Evolutionary conservation across 2,329 filamentous ascomycete species (phyloP).

Genomic region (Hypoxylon sp.): DNA sequence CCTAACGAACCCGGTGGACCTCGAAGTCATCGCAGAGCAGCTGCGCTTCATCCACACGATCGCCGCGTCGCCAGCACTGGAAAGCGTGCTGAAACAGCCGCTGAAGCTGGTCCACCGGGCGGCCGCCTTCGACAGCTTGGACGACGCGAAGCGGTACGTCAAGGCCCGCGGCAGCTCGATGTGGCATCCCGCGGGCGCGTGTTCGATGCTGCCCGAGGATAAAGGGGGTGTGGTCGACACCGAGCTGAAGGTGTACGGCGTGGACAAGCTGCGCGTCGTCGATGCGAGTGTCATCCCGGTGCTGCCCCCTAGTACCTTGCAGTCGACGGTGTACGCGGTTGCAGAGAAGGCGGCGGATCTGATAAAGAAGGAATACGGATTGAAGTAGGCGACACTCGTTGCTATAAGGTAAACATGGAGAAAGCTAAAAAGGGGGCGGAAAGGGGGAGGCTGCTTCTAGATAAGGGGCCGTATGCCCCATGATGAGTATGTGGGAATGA

Average conservation of each 20-base stretch:
- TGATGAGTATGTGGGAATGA: too few species aligned
- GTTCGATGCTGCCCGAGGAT: constrained; percentile 52
- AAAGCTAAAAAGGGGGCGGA: too few species aligned
- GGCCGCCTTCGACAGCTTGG: constrained; percentile 15
- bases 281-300: constrained; percentile 54
- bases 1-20: constrained; percentile 38
- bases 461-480: too few species aligned
- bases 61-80: constrained; percentile 23
- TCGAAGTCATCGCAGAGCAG: constrained; percentile 39
- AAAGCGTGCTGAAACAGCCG: constrained; percentile 38
- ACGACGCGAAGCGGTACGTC: constrained; percentile 40
- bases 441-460: too few species aligned
- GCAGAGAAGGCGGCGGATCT: constrained; percentile 52
- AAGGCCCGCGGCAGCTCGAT: constrained; percentile 38
- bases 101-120: not conserved
- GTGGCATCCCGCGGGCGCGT: constrained; percentile 46
- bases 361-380: constrained; percentile 40
- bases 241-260: constrained; percentile 52
- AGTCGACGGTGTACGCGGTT: constrained; percentile 49
- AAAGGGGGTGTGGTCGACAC: constrained; percentile 54
- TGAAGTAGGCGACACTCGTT: not conserved
- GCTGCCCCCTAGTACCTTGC: constrained; percentile 52
- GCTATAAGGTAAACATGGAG: too few species aligned
- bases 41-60: constrained; percentile 34
- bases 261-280: constrained; percentile 53